Evolutionary conservation across 2,329 filamentous ascomycete species (phyloP).

Genomic region (Blastomyces gilchristii): DNA sequence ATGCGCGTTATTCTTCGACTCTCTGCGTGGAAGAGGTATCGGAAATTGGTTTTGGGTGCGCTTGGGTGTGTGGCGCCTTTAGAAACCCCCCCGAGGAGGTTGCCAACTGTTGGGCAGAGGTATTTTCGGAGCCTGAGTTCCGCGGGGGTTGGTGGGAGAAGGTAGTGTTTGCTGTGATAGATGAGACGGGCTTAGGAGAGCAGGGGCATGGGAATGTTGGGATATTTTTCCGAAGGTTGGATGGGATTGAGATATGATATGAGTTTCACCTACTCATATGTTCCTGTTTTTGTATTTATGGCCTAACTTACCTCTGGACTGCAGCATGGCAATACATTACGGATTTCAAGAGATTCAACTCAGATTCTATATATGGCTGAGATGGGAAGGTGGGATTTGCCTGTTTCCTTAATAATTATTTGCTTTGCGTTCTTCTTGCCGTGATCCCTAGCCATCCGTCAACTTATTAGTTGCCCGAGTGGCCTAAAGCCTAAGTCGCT

Average conservation of each 20-base stretch:
- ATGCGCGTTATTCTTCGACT: slow-evolving; percentile 11
- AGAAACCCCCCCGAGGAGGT: slow-evolving; percentile 48
- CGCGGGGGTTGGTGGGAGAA: slow-evolving; percentile 49
- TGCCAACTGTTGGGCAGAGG: slow-evolving; percentile 48
- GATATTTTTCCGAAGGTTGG: slow-evolving; percentile 13
- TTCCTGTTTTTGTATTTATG: neutral
- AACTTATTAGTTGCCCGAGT: too few species aligned
- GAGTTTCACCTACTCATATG: neutral
- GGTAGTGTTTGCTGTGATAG: slow-evolving; percentile 51
- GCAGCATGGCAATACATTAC: neutral
- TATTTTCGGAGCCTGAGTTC: slow-evolving; percentile 49
- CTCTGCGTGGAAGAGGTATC: slow-evolving; percentile 9
- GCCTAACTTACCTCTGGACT: neutral
- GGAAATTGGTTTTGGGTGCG: slow-evolving; percentile 45
- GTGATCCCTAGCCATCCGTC: too few species aligned
- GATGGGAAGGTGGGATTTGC: too few species aligned
- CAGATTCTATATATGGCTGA: neutral
- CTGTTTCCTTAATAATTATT: too few species aligned
- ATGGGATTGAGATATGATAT: slow-evolving; percentile 9
- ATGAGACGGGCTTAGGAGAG: slow-evolving; percentile 21
- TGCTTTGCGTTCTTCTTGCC: too few species aligned
- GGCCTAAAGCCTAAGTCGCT: too few species aligned
- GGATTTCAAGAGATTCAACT: neutral
- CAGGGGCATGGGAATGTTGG: slow-evolving; percentile 19
- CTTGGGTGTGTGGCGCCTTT: slow-evolving; percentile 55